Percentiles rank a stretch among this genome's conserved stretches.
phyloP scores from a whole-genome alignment of 2,329 filamentous ascomycete genomes.

The Lithohypha guttulata region DNA sequence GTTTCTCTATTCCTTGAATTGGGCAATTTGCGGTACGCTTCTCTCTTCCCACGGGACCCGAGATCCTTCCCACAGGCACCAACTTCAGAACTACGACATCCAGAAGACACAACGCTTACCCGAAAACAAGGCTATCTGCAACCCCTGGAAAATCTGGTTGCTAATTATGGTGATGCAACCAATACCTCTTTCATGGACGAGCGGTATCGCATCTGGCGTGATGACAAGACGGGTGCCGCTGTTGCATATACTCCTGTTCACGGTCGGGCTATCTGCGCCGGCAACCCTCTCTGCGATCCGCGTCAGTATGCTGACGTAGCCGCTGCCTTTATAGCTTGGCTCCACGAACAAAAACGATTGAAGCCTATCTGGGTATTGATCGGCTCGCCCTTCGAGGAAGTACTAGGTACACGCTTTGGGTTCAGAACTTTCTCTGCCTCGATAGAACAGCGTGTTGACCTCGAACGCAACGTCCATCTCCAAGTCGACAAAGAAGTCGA shows the following conservation, averaged over 20 bases:
- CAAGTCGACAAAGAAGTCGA: slow-evolving; percentile 44
- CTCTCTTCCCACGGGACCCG: slow-evolving; percentile 67
- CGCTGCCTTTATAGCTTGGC: slow-evolving; percentile 53
- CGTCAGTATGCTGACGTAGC: slow-evolving; percentile 60
- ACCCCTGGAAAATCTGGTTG: slow-evolving; percentile 66
- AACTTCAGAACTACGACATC: slow-evolving; percentile 49
- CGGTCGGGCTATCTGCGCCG: slow-evolving; percentile 64
- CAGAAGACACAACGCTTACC: slow-evolving; percentile 63
- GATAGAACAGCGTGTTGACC: slow-evolving; percentile 67
- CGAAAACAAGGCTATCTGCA: slow-evolving; percentile 31
- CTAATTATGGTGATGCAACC: slow-evolving; percentile 76
- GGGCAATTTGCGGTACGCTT: slow-evolving; percentile 68
- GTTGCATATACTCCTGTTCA: slow-evolving; percentile 62
- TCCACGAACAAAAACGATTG: slow-evolving; percentile 48
- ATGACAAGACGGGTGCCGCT: slow-evolving; percentile 59
- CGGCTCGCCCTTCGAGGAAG: slow-evolving; percentile 57
- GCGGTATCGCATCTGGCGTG: slow-evolving; percentile 69
- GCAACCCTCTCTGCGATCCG: slow-evolving; percentile 65
- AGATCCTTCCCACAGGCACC: slow-evolving; percentile 56
- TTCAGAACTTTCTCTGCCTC: slow-evolving; percentile 72
- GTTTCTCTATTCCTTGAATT: slow-evolving; percentile 66
- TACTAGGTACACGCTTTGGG: slow-evolving; percentile 59
- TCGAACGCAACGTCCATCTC: slow-evolving; percentile 46
- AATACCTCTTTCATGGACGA: slow-evolving; percentile 81
- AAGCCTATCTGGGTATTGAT: slow-evolving; percentile 72